Evolutionary conservation across 441 rosid species (phyloP).

Genomic region (Populus hybrid): DNA sequence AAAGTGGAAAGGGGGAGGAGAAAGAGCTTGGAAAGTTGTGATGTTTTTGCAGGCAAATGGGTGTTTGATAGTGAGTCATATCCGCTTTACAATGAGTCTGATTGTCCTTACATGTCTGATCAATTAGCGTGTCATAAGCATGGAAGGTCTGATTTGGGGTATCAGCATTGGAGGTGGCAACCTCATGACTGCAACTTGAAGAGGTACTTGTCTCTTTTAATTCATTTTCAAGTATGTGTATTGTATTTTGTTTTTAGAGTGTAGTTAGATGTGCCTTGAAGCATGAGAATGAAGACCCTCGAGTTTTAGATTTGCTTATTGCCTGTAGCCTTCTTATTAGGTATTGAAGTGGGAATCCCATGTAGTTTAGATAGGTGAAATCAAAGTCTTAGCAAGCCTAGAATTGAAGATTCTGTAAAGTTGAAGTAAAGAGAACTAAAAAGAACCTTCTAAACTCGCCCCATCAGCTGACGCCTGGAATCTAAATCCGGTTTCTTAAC

Average conservation of each 20-base stretch:
- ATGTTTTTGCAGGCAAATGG: slow-evolving; percentile 86
- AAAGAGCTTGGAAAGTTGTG: slow-evolving; percentile 49
- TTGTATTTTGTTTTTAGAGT: background rate
- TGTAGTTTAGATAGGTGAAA: background rate
- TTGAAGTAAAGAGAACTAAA: background rate
- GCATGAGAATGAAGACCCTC: background rate
- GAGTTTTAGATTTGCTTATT: background rate
- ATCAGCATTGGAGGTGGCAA: slow-evolving; percentile 96
- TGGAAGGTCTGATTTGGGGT: slow-evolving; percentile 78
- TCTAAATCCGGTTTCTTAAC: background rate
- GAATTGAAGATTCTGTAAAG: slow-evolving; percentile 1
- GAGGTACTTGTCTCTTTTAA: slow-evolving; percentile 33
- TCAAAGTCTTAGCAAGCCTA: background rate
- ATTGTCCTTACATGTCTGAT: slow-evolving; percentile 96
- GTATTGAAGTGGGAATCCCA: background rate
- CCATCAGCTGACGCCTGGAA: background rate
- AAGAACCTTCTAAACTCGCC: background rate
- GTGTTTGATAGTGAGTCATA: slow-evolving; percentile 65
- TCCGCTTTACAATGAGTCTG: slow-evolving; percentile 74
- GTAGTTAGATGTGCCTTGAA: slow-evolving; percentile 1
- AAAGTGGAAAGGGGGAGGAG: slow-evolving; percentile 32
- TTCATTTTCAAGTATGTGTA: background rate
- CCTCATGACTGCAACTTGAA: slow-evolving; percentile 82
- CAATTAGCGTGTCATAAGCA: slow-evolving; percentile 94
- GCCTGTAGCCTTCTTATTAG: background rate